These are phyloP conservation scores for Hypoxylon sp. DNA, from an alignment of 2,329 filamentous ascomycete species.

Conservation along the genomic window DNA sequence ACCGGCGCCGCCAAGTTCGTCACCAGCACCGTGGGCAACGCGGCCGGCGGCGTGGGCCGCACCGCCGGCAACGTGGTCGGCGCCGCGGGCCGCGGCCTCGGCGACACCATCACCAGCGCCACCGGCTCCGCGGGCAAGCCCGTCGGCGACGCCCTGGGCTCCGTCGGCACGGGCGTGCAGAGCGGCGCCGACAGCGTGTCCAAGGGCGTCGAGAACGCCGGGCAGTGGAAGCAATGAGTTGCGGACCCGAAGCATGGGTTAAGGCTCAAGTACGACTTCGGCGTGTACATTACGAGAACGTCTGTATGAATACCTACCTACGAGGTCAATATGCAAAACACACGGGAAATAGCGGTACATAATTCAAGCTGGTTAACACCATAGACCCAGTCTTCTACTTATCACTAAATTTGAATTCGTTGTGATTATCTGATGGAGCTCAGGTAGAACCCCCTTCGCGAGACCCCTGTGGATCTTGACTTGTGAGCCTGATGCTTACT, in stretches of 20 bases:
- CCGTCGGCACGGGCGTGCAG: constrained; percentile 59
- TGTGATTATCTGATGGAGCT: no score
- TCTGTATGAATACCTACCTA: constrained; percentile 1
- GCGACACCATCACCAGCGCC: constrained; percentile 60
- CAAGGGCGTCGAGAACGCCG: constrained; percentile 62
- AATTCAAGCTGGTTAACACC: background rate
- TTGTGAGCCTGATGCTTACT: no score
- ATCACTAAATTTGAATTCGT: background rate
- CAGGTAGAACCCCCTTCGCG: no score
- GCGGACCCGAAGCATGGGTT: no score
- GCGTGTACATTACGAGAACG: background rate
- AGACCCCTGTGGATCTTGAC: background rate
- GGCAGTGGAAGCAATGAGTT: constrained; percentile 55
- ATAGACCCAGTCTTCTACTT: background rate
- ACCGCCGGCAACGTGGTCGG: constrained; percentile 54
- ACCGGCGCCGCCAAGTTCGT: constrained; percentile 54
- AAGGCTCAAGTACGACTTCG: background rate
- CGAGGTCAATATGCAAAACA: no score
- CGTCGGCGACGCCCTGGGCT: constrained; percentile 61
- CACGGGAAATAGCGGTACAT: background rate
- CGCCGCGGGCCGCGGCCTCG: constrained; percentile 59
- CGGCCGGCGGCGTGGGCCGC: constrained; percentile 49
- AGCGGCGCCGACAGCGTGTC: constrained; percentile 58
- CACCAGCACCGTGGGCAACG: constrained; percentile 52
- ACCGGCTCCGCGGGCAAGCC: constrained; percentile 61